These are phyloP conservation scores for Rubus idaeus DNA, from an alignment of 306 rosid species.

Conservation along the genomic window DNA sequence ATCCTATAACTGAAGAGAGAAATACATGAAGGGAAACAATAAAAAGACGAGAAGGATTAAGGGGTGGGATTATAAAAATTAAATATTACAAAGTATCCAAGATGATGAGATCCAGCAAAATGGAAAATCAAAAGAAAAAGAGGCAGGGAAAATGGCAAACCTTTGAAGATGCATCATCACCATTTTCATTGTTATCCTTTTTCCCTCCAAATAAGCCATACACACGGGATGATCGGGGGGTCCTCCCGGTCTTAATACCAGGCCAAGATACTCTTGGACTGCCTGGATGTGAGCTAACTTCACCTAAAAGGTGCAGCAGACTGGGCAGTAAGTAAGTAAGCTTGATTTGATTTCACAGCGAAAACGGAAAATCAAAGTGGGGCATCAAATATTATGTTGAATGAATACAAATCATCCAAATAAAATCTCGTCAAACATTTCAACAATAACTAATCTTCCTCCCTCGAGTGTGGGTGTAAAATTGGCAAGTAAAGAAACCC, in stretches of 20 bases:
- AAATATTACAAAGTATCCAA: background rate
- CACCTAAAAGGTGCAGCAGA: slow-evolving; percentile 17
- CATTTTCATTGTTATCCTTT: slow-evolving; percentile 54
- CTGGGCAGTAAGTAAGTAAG: background rate
- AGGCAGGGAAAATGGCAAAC: slow-evolving; percentile 26
- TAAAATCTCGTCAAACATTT: background rate
- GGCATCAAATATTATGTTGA: background rate
- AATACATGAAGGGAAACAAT: background rate
- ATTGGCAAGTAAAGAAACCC: background rate
- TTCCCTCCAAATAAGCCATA: slow-evolving; percentile 69
- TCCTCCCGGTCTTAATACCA: slow-evolving; percentile 11
- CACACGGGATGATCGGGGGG: slow-evolving; percentile 39
- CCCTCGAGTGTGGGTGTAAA: background rate
- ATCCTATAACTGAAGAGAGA: background rate
- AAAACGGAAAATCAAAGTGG: background rate
- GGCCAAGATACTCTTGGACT: slow-evolving; percentile 22
- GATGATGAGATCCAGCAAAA: background rate
- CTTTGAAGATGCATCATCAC: slow-evolving; percentile 52
- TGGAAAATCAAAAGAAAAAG: too few relatives aligned
- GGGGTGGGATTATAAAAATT: too few relatives aligned
- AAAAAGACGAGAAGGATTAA: background rate
- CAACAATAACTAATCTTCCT: background rate
- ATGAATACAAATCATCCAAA: background rate
- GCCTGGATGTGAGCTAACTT: slow-evolving; percentile 18
- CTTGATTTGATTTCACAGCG: background rate